phyloP scores from a whole-genome alignment of 2,329 filamentous ascomycete species.

The Claviceps pusilla region DNA sequence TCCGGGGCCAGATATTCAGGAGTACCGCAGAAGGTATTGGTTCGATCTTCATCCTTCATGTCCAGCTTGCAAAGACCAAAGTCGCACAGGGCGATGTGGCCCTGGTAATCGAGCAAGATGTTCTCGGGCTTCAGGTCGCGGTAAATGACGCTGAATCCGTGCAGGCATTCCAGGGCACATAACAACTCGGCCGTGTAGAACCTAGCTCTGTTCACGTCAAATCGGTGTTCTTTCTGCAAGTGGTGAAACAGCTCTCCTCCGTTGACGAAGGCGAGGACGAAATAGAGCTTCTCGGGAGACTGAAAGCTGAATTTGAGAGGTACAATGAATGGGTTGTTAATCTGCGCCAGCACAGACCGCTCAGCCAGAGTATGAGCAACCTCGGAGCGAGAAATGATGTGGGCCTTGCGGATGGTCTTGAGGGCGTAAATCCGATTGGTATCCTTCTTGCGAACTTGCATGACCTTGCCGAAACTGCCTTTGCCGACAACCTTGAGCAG shows the following conservation, averaged over 20 bases:
- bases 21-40: constrained; percentile 96
- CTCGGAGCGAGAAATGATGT: constrained; percentile 97
- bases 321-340: constrained; percentile 99
- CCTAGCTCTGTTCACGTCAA: constrained; percentile 89
- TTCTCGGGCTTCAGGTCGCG: constrained; percentile 66
- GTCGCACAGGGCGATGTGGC: constrained; percentile 93
- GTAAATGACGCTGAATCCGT: constrained; percentile 98
- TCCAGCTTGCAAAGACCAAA: constrained; percentile 97
- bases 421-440: constrained; percentile 95
- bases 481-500: constrained; percentile 95
- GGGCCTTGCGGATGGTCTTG: constrained; percentile 97
- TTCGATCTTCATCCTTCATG: constrained; percentile 98
- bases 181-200: constrained; percentile 96
- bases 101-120: constrained; percentile 92
- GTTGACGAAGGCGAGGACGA: constrained; percentile 93
- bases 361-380: constrained; percentile 94
- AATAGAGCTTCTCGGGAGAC: constrained; percentile 94
- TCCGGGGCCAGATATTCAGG: constrained; percentile 95
- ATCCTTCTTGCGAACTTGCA: constrained; percentile 98
- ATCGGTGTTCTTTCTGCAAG: constrained; percentile 88
- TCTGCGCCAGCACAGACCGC: constrained; percentile 94
- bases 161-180: constrained; percentile 87
- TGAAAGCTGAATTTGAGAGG: constrained; percentile 99
- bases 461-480: constrained; percentile 97
- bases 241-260: constrained; percentile 97